A percentile compares a stretch with the other conserved stretches of the same genome.
phyloP scores from a whole-genome alignment of 495 filamentous ascomycete species.

The Neurospora africana region DNA sequence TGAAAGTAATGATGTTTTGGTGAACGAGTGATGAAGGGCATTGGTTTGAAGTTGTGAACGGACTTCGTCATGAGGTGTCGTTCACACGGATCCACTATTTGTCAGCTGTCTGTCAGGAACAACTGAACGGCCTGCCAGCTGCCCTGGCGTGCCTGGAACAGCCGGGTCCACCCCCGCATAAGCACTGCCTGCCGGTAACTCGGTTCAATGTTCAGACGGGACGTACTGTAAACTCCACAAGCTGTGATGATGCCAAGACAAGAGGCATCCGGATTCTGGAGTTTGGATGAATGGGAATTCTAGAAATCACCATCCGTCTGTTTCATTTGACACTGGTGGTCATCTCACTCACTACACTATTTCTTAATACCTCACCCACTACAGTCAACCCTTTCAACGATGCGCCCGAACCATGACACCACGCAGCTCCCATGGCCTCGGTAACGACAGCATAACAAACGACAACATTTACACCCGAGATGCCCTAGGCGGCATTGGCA shows the following conservation, averaged over 20 bases:
- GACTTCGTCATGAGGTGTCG: neutral
- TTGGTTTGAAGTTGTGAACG: neutral
- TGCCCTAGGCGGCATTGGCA: neutral
- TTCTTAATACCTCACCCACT: neutral
- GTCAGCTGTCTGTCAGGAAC: neutral
- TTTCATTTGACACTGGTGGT: neutral
- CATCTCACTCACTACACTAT: neutral
- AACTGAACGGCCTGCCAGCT: neutral
- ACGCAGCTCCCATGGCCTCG: slow-evolving; percentile 10
- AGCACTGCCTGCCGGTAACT: neutral
- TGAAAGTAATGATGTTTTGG: neutral
- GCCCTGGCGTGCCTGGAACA: neutral
- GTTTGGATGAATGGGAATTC: neutral
- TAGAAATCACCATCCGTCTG: neutral
- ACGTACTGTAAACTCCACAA: neutral
- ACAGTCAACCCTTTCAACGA: neutral
- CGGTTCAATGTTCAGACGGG: neutral
- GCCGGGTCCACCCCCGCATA: neutral
- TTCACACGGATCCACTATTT: neutral
- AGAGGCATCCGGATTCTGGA: neutral
- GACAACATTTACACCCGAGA: neutral
- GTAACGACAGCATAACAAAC: neutral
- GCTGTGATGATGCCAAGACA: neutral
- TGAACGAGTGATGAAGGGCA: neutral
- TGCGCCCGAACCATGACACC: slow-evolving; percentile 14